Evolutionary conservation across 129 eudicot species (phyloP), one percentile per base, ranked within the genome.

Genomic region (Tanacetum coccineum): DNA sequence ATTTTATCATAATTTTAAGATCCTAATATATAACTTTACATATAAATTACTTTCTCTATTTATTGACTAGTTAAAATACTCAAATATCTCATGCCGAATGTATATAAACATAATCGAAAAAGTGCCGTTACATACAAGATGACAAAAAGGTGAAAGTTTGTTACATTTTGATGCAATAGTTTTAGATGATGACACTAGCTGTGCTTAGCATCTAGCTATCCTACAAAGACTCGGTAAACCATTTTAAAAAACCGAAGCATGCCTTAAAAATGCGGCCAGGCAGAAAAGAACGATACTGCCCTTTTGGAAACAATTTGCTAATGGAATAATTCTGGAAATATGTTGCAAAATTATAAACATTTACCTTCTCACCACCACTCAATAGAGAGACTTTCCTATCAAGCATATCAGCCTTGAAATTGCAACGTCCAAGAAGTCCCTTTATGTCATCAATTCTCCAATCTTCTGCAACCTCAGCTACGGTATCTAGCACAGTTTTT

Each of bases 321-420:
- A 2, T 0, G 4, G 39, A 62, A 71, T 50, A 50, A 39, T 11
- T 47, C 20, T 17, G 36, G 46, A 47, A 49, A 62, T 11, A 42
- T 17, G 44, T 30, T 18, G 12, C 30, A 40, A 28, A 49, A n/a
- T 8, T 12, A 63, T 2, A 50, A 70, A 62, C 28, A 39, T 42
- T 49, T 79, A 93, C 98, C 98, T 93, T 93, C 84, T 93, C 98
- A 50, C 98, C 98, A 46, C 98, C 98, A 73, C 98, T 93, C 64
- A 93, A 70, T 57, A 88, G 74, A 28, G 91, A 84, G 68, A 93
- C 98, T 78, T 88, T 93, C 70, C 96, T 80, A 55, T 93, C 98
- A 46, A 93, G 89, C 96, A 93, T 88, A 62, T 93, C 87, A 18
- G 96, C 89, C 83, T 93, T 93, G 70, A 93, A 93, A 78, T 93